Percentiles rank a stretch among this genome's conserved stretches.
Evolutionary conservation across 805 yeast species (phyloP).

Genomic region (Yamadazyma tumulicola): DNA sequence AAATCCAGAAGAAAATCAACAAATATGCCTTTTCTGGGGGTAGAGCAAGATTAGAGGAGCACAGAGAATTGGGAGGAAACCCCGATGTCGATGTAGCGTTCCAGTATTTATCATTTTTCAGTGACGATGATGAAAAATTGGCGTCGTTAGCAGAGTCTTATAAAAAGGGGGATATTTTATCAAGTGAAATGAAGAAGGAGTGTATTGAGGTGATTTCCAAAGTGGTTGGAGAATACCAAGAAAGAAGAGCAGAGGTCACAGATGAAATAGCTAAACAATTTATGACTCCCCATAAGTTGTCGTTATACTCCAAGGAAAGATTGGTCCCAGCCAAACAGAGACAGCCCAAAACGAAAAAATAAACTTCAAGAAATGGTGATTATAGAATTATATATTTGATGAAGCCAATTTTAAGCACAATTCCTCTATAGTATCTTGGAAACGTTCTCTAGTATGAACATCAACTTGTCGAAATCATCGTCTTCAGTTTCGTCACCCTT

Average conservation of each 20-base stretch:
- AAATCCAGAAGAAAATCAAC: conserved; percentile 90
- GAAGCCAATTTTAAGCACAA: not conserved
- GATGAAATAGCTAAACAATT: conserved; percentile 60
- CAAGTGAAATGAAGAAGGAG: conserved; percentile 89
- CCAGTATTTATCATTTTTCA: conserved; percentile 88
- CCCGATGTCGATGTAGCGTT: conserved; percentile 94
- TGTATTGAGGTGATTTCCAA: conserved; percentile 79
- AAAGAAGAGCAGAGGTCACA: conserved; percentile 61
- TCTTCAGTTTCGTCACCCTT: conserved; percentile 21
- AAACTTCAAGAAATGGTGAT: not conserved
- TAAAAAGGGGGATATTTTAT: conserved; percentile 74
- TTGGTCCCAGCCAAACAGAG: conserved; percentile 61
- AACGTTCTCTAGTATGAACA: conserved; percentile 38
- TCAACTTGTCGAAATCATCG: conserved; percentile 44
- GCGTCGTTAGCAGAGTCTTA: conserved; percentile 60
- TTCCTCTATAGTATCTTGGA: conserved; percentile 10
- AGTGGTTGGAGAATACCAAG: conserved; percentile 81
- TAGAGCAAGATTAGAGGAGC: conserved; percentile 80
- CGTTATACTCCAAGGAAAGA: conserved; percentile 72
- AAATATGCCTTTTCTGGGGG: conserved; percentile 98
- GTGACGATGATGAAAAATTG: conserved; percentile 82
- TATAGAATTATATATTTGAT: not conserved
- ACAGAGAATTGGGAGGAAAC: conserved; percentile 85
- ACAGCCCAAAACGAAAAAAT: conserved; percentile 31
- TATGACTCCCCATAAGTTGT: conserved; percentile 82